phyloP scores from a whole-genome alignment of 257 asterid genomes.

The Scutellaria barbata region DNA sequence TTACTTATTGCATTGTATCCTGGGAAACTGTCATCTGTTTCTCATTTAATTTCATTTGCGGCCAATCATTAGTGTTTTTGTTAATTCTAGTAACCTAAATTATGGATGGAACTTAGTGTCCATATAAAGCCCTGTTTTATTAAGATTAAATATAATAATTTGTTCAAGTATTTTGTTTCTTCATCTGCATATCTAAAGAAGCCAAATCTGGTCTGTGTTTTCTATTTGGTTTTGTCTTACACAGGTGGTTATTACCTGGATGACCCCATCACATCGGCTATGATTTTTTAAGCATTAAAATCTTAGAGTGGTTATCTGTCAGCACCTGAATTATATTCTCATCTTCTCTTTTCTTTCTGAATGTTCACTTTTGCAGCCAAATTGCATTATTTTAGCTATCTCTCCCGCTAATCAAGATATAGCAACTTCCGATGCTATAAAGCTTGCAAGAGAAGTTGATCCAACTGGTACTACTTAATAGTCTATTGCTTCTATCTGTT shows the following conservation, averaged over 20 bases:
- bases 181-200: too few relatives aligned
- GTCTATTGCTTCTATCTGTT: slow-evolving; percentile 27
- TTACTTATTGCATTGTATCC: too few relatives aligned
- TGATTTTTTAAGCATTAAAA: slow-evolving; percentile 21
- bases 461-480: slow-evolving; percentile 65
- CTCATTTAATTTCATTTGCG: not conserved
- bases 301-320: slow-evolving; percentile 17
- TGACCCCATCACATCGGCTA: slow-evolving; percentile 12
- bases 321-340: slow-evolving; percentile 4
- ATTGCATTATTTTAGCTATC: slow-evolving; percentile 93
- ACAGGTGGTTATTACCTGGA: not conserved
- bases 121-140: too few relatives aligned
- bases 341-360: slow-evolving; percentile 5
- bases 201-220: slow-evolving; percentile 2
- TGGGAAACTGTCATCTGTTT: not conserved
- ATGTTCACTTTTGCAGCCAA: slow-evolving; percentile 59
- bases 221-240: not conserved
- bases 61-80: not conserved
- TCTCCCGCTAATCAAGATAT: slow-evolving; percentile 99
- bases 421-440: slow-evolving; percentile 98
- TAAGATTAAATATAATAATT: too few relatives aligned
- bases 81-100: not conserved
- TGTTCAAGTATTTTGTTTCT: too few relatives aligned
- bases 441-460: slow-evolving; percentile 97
- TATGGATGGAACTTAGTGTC: not conserved